phyloP scores from a whole-genome alignment of 2,329 filamentous ascomycete species.

The Talaromyces sp. region DNA sequence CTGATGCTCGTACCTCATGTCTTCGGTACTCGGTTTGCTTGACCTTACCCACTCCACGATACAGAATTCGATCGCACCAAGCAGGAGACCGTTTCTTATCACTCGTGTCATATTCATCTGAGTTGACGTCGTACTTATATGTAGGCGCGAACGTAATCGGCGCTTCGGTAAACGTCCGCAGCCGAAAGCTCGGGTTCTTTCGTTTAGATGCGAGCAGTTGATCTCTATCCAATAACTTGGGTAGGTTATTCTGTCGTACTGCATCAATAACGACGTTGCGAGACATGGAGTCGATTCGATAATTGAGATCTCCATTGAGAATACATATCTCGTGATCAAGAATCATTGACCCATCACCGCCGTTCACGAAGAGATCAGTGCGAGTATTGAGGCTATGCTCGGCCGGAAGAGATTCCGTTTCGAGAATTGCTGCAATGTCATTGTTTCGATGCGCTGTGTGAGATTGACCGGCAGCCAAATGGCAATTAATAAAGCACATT shows the following conservation, averaged over 20 bases:
- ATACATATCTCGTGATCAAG: slow-evolving; percentile 97
- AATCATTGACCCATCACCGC: slow-evolving; percentile 93
- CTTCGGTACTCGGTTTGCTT: slow-evolving; percentile 84
- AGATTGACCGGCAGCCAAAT: slow-evolving; percentile 89
- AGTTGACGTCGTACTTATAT: slow-evolving; percentile 97
- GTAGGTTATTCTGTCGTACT: slow-evolving; percentile 74
- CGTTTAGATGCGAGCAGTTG: slow-evolving; percentile 86
- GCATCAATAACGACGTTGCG: slow-evolving; percentile 88
- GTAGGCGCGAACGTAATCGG: slow-evolving; percentile 92
- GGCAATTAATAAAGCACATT: slow-evolving; percentile 94
- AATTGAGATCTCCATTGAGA: slow-evolving; percentile 94
- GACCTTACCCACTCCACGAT: slow-evolving; percentile 75
- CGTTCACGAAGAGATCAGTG: slow-evolving; percentile 78
- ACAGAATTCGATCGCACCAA: slow-evolving; percentile 95
- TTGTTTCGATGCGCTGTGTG: slow-evolving; percentile 90
- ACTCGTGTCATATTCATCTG: slow-evolving; percentile 87
- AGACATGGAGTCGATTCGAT: slow-evolving; percentile 96
- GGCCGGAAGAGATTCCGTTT: slow-evolving; percentile 69
- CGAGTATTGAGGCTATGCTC: slow-evolving; percentile 67
- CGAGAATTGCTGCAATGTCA: slow-evolving; percentile 85
- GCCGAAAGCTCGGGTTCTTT: slow-evolving; percentile 83
- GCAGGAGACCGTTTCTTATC: slow-evolving; percentile 93
- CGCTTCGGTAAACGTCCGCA: slow-evolving; percentile 85
- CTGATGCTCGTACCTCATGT: slow-evolving; percentile 86
- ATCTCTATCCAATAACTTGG: slow-evolving; percentile 86